Evolutionary conservation across 1,139 yeast genomes (phyloP), one percentile per base, ranked within the genome.

Genomic region (Eremothecium sinecaudum): DNA sequence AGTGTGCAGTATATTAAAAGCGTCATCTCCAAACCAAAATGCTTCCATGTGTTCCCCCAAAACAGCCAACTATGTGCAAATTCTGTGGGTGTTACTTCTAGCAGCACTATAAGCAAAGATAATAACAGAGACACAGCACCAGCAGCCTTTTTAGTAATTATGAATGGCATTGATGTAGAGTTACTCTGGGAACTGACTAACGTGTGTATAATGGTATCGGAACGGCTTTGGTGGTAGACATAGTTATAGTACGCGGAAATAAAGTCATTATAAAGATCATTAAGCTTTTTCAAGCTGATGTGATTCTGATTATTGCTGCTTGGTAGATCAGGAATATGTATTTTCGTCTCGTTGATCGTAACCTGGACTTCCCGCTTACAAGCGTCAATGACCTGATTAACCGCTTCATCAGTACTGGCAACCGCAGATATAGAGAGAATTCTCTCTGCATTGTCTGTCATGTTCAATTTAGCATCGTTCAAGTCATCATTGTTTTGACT

Each of bases 401-500:
- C 47, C 2, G 41, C 37, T 4, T 44, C 36, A 30, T 51, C 55
- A 15, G 50, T 53, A 32, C 43, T 45, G 8, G 29, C 33, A 4
- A 38, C 28, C 15, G 42, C 48, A 2, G 41, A 35, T 2, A 53
- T 36, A n/a, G 45, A 42, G 25, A 52, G 33, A 2, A 55, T 51
- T 26, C 37, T 40, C 11, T 40, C 44, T 2, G 58, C 50, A 34
- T 41, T 44, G 13, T 55, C 59, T 4, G 48, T 34, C 37, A 52
- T 32, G 18, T 44, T 46, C 32, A 55, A 32, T 36, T 47, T 48
- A 2, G 51, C 36, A 22, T 53, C 60, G 32, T 53, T 54, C 33
- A 52, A 28, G 28, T 53, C 58, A 19, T 55, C 60, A 31, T 52
- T 55, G 3, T 44, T 43, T 37, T 53, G 52, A 36, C 57, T 51